phyloP scores from a whole-genome alignment of 2,329 filamentous ascomycete genomes.

The Cercospora citrullina region DNA sequence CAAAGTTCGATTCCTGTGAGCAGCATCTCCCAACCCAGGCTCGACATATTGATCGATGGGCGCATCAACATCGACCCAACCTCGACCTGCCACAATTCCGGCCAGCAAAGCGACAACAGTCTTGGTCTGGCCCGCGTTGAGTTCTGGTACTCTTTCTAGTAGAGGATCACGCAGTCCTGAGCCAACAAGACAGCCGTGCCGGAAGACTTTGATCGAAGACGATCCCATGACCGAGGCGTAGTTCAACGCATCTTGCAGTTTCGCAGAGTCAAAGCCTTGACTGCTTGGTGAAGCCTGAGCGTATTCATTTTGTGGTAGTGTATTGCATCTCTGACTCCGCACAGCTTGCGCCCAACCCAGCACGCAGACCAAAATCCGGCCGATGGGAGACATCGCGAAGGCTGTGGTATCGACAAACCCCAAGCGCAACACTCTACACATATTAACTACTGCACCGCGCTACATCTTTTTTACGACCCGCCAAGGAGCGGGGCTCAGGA shows the following conservation, averaged over 20 bases:
- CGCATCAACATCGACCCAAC: neutral
- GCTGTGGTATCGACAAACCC: neutral
- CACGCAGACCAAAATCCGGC: neutral
- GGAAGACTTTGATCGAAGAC: neutral
- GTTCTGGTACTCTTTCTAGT: neutral
- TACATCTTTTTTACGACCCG: neutral
- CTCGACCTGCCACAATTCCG: neutral
- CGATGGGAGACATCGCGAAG: neutral
- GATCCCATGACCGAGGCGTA: neutral
- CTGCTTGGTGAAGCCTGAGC: neutral
- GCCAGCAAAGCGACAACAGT: neutral
- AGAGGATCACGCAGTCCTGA: neutral
- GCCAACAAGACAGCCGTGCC: constrained; percentile 1
- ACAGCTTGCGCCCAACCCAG: neutral
- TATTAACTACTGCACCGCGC: neutral
- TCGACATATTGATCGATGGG: neutral
- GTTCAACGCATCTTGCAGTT: constrained; percentile 2
- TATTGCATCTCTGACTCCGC: neutral
- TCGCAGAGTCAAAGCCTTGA: neutral
- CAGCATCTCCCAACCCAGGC: neutral
- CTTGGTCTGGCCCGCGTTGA: neutral
- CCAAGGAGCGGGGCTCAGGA: neutral
- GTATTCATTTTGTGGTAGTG: neutral
- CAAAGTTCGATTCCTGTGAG: neutral
- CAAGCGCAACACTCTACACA: neutral